Evolutionary conservation across 2,329 filamentous ascomycete species (phyloP), one percentile per base, ranked within the genome.

Genomic region (Seiridium unicorne): DNA sequence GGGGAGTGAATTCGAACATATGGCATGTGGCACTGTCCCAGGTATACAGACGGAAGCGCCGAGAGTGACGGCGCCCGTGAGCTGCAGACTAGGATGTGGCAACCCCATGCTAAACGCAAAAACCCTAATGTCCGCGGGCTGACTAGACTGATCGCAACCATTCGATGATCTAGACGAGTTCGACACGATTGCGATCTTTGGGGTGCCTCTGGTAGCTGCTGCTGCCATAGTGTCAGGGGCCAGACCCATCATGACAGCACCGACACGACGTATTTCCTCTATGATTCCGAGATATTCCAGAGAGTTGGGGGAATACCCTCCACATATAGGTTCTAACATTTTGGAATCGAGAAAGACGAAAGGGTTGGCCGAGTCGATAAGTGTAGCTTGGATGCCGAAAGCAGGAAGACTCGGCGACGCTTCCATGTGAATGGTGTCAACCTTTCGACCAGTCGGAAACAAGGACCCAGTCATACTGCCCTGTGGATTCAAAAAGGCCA

Each of bases 71-170:
- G 78, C 81, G 0, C 81, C 79, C 0, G 82, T 84, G 32, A 83
- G 77, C n/a, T 81, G 82, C 1, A 84, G 72, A 11, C 78, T 81
- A 13, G 77, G 79, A 55, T 84, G 82, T 2, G 78, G 79, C 58
- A 78, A 76, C 5, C 80, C 80, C 65, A 83, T 82, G 0, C 79
- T 82, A 56, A 82, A 77, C 0, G 81, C 77, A 18, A 76, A 71
- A 3, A 78, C 79, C 3, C 74, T 67, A 3, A 83, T 71, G 67
- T 82, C 78, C 1, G 71, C 61, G 3, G 1, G 4, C 6, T 10
- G 5, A 11, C 2, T 5, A 32, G 47, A 18, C 5, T 13, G 11
- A 18, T 10, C 18, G 10, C 5, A 11, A 9, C 18, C 47, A 10
- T 2, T 3, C 2, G n/a, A n/a, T 11, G 47, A 32, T 49, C 26